Percentiles rank a stretch among this genome's conserved stretches.
These are phyloP conservation scores for Aspergillus homomorphus DNA, from an alignment of 495 filamentous ascomycete species.

Conservation along the genomic window DNA sequence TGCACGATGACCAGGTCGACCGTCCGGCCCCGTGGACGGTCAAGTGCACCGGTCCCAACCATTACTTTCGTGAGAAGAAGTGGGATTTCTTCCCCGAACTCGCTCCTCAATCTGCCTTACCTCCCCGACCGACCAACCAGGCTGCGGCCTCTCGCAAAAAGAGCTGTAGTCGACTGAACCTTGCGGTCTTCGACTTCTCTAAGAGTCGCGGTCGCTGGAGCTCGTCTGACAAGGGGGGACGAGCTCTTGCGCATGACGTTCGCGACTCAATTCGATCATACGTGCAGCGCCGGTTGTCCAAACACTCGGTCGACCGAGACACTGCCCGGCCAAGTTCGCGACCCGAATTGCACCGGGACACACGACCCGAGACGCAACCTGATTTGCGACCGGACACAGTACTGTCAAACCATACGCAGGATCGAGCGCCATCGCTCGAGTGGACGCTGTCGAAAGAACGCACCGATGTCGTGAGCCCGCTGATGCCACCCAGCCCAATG, in stretches of 20 bases:
- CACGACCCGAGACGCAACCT: conserved; percentile 21
- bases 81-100: conserved; percentile 50
- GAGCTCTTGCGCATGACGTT: conserved; percentile 28
- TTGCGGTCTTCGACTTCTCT: conserved; percentile 25
- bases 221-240: conserved; percentile 21
- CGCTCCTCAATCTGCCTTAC: conserved; percentile 30
- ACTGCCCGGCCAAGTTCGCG: conserved; percentile 22
- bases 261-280: conserved; percentile 41
- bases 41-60: conserved; percentile 31
- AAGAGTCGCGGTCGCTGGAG: conserved; percentile 24
- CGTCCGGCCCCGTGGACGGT: conserved; percentile 25
- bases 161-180: conserved; percentile 24
- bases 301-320: conserved; percentile 22
- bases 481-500: conserved; percentile 15
- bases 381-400: conserved; percentile 22
- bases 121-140: conserved; percentile 15
- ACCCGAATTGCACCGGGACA: too few species aligned
- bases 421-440: conserved; percentile 1
- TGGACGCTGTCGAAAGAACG: conserved; percentile 13
- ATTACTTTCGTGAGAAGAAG: conserved; percentile 50
- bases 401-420: conserved; percentile 11
- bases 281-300: conserved; percentile 33
- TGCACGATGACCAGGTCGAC: conserved; percentile 29
- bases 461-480: conserved; percentile 14
- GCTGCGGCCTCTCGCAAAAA: conserved; percentile 25